A percentile compares a stretch with the other conserved stretches of the same genome.
phyloP scores from a whole-genome alignment of 805 yeast genomes.

The Kluyveromyces siamensis region DNA sequence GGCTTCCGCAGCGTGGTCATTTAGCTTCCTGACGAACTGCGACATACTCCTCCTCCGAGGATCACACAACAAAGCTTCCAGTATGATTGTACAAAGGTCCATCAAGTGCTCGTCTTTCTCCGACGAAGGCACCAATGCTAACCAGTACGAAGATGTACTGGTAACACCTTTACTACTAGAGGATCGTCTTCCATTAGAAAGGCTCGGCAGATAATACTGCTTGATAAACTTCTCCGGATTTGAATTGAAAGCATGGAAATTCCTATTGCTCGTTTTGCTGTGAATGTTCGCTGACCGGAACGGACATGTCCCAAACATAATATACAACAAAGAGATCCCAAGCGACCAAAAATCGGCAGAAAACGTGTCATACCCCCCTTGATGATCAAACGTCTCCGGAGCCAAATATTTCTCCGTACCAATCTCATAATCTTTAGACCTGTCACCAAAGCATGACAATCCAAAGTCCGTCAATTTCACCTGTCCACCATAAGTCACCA shows the following conservation, averaged over 20 bases:
- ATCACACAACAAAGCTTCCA: background rate
- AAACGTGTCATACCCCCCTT: slow-evolving; percentile 51
- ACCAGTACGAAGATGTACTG: background rate
- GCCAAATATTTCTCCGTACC: slow-evolving; percentile 92
- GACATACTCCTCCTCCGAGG: background rate
- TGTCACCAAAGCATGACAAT: slow-evolving; percentile 37
- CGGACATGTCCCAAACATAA: slow-evolving; percentile 78
- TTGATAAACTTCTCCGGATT: slow-evolving; percentile 18
- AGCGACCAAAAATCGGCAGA: slow-evolving; percentile 83
- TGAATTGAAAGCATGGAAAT: slow-evolving; percentile 11
- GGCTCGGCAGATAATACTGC: slow-evolving; percentile 14
- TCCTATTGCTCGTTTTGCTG: slow-evolving; percentile 2
- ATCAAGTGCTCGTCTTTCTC: background rate
- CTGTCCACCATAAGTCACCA: slow-evolving; percentile 41
- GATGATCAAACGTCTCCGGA: slow-evolving; percentile 59
- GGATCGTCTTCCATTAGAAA: background rate
- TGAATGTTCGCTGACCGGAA: slow-evolving; percentile 64
- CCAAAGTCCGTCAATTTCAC: slow-evolving; percentile 73
- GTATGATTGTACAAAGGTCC: background rate
- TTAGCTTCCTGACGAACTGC: background rate
- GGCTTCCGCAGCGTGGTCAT: background rate
- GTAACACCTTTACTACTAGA: background rate
- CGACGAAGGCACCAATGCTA: background rate
- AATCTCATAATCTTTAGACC: slow-evolving; percentile 31
- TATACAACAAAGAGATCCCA: slow-evolving; percentile 71